Base-by-base conservation (phyloP, 441 rosid genomes). In the Arabidopsis hybrid region DNA sequence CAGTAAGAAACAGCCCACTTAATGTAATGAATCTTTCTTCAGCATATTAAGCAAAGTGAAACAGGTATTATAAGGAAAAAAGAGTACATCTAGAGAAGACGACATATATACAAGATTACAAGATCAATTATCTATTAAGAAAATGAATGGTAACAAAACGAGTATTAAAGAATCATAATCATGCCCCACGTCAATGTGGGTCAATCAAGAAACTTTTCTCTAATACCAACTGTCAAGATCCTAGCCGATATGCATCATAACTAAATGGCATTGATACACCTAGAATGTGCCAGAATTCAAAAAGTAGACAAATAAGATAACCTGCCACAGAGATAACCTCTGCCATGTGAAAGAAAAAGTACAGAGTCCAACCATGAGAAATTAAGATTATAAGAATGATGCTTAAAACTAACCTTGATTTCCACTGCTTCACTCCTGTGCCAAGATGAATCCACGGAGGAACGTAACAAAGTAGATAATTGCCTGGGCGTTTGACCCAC, bases 361-460 rank as follows among this genome's bases (percentile, higher is more conserved):
- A 60, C 73, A 67, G 49, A 60, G 38, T 7, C 38, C 55, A 78
- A 62, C 40, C 32, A 69, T 45, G 73, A 60, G 47, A 65, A 14
- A 57, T 43, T 69, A 26, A 58, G 36, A 74, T 49, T 11, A 55
- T 13, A 70, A 55, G 6, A 57, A 57, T 62, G 35, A 51, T 47
- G 63, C 32, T 64, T 29, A 39, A 53, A 56, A 70, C 95, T 75
- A 58, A 96, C 99, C 99, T 96, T 94, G 60, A 85, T 52, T 63
- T 94, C 97, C 65, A 83, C 81, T 46, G 92, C 69, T 85, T 96
- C 99, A 11, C 84, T 83, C 84, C 95, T 86, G 72, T 82, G 86
- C 86, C 84, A 88, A 42, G 97, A 91, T 66, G 89, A 78, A 80
- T 94, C 97, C 61, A 79, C 80, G 40, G 85, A 74, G 63, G 98